These are phyloP conservation scores for Ganoderma sinense DNA, from an alignment of 1,284 basidiomycete species.

Conservation along the genomic window DNA sequence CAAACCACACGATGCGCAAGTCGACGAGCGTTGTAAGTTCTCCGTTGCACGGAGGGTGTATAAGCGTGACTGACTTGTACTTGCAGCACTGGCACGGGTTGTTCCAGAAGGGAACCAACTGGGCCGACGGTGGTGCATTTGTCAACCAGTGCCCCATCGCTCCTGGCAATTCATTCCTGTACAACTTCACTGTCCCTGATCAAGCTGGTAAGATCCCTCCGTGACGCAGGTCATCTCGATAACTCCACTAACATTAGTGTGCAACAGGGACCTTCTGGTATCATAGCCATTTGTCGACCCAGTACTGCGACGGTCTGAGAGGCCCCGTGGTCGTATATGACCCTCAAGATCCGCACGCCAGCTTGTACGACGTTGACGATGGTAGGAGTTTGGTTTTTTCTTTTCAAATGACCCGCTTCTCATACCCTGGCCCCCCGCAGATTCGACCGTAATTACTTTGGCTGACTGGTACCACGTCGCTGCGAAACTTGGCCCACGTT, in stretches of 20 bases:
- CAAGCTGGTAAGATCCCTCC: constrained; percentile 38
- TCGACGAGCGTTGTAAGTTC: constrained; percentile 42
- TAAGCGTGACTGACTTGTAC: neutral
- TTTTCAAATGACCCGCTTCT: too few relatives aligned
- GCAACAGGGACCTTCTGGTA: constrained; percentile 34
- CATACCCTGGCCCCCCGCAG: too few relatives aligned
- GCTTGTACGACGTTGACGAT: constrained; percentile 46
- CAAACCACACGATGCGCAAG: constrained; percentile 43
- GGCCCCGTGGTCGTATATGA: constrained; percentile 51
- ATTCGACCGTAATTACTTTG: constrained; percentile 35
- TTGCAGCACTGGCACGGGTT: constrained; percentile 46
- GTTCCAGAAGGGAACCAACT: constrained; percentile 40
- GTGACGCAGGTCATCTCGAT: too few relatives aligned
- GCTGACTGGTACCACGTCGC: constrained; percentile 36
- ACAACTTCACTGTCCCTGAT: constrained; percentile 40
- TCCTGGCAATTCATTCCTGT: constrained; percentile 51
- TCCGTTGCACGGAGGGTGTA: neutral
- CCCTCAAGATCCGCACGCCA: constrained; percentile 45
- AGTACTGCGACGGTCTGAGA: constrained; percentile 44
- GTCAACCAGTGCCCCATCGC: constrained; percentile 60
- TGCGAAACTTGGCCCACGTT: constrained; percentile 21
- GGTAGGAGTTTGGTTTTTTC: constrained; percentile 16
- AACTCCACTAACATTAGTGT: neutral
- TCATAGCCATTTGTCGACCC: constrained; percentile 36
- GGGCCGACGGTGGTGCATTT: constrained; percentile 35